Evolutionary conservation across 2,329 filamentous ascomycete genomes (phyloP), one percentile per base, ranked within the genome.

Genomic region (Aspergillus proliferans): DNA sequence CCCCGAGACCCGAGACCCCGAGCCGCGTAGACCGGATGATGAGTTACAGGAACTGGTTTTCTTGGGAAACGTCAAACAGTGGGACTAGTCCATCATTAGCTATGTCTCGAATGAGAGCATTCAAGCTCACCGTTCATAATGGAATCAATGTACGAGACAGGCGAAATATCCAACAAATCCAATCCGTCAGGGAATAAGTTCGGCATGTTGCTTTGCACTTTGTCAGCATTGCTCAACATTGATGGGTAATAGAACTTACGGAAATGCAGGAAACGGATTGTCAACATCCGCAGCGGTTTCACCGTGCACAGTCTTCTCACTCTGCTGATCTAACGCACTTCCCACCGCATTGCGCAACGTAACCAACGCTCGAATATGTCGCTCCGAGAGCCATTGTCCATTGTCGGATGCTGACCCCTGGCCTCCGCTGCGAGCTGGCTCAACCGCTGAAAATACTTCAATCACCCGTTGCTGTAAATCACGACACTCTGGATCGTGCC

Each of bases 361-460:
- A 3, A 66, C 53, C 38, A 66, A 43, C 2, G 63, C 62, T 22
- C 60, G 56, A 10, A 67, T 64, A 41, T 65, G 64, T 9, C 59
- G 41, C 18, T 52, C 56, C 1, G 63, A 65, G 2, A 67, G 15
- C 62, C 63, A 67, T 21, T 64, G 60, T 4, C 50, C 52, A 14
- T 55, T 58, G 7, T 57, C 58, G 2, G 58, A 54, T 6, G 43
- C 28, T 15, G 51, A 43, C 14, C 33, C 46, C 2, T 48, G 49
- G 2, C 52, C 51, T n/a, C 55, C 52, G 5, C 33, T 45, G n/a
- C n/a, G n/a, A 0, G 46, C 18, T 1, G 55, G 50, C 14, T 58
- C 54, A 3, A 56, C 53, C 0, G 56, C 53, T 8, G 61, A 60
- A 40, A 65, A 64, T 0, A 65, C 61, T 28, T 62, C 58, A 15